A percentile compares a stretch with the other conserved stretches of the same genome.
These are phyloP conservation scores for Vicia sativa DNA, from an alignment of 306 rosid species.

Conservation along the genomic window DNA sequence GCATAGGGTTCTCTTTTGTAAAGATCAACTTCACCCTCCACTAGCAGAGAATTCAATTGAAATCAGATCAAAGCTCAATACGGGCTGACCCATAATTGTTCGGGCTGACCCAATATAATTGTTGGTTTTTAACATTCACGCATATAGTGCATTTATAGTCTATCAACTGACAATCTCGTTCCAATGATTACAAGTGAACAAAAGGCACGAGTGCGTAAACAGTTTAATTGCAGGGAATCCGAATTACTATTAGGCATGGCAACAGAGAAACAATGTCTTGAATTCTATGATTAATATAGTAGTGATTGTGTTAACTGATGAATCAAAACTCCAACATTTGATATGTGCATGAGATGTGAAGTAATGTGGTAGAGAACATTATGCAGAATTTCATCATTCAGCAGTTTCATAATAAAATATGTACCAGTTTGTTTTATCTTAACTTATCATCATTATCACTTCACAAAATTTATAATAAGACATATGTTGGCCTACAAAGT, in stretches of 20 bases:
- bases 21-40: no score
- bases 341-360: conserved; percentile 4
- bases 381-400: conserved; percentile 12
- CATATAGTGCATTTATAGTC: no score
- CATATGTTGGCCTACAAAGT: conserved; percentile 30
- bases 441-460: conserved; percentile 47
- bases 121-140: no score
- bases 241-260: neutral
- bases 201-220: no score
- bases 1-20: neutral
- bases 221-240: no score
- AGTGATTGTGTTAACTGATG: conserved; percentile 23
- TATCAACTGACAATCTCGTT: no score
- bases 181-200: no score
- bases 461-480: neutral
- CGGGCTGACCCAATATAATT: no score
- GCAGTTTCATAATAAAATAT: conserved; percentile 9
- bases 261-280: neutral
- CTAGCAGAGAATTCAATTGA: no score
- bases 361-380: neutral
- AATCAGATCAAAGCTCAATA: no score
- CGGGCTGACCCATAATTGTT: no score
- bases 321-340: neutral
- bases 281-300: conserved; percentile 9
- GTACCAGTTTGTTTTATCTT: neutral